A percentile compares a stretch with the other conserved stretches of the same genome.
Evolutionary conservation across 2,329 filamentous ascomycete genomes (phyloP).

Genomic region (Talaromyces sp.): DNA sequence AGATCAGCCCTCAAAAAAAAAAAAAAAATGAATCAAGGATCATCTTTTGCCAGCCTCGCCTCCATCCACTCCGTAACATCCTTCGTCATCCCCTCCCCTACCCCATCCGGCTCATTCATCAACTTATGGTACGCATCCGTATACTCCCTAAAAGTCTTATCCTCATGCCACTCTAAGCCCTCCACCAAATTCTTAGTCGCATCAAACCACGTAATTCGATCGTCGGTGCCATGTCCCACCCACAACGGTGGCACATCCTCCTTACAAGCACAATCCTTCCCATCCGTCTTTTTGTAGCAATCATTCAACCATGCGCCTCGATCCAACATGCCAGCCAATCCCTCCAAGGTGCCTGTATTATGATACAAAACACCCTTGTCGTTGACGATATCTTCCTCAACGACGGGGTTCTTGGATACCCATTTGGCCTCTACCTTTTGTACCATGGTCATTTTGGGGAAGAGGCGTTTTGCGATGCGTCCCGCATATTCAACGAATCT

Average conservation of each 20-base stretch:
- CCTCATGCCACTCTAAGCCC: constrained; percentile 50
- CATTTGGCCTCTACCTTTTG: constrained; percentile 3
- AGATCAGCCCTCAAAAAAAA: neutral
- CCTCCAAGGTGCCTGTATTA: constrained; percentile 80
- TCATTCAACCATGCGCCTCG: constrained; percentile 60
- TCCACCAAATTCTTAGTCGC: constrained; percentile 64
- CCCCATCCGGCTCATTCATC: constrained; percentile 30
- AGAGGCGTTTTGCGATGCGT: neutral
- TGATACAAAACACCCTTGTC: constrained; percentile 59
- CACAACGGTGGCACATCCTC: constrained; percentile 59
- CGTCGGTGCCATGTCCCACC: constrained; percentile 71
- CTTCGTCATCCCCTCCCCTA: constrained; percentile 41
- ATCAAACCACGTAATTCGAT: constrained; percentile 64
- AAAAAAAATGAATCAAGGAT: neutral
- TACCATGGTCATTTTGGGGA: constrained; percentile 16
- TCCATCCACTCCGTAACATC: constrained; percentile 65
- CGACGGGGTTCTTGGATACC: constrained; percentile 55
- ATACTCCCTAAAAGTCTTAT: constrained; percentile 70
- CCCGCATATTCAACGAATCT: constrained; percentile 13
- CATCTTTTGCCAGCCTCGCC: neutral
- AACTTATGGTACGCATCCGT: constrained; percentile 73
- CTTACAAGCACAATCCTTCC: constrained; percentile 26
- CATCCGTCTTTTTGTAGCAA: constrained; percentile 31
- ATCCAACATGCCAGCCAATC: constrained; percentile 72
- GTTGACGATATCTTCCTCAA: constrained; percentile 2